These are phyloP conservation scores for Picochlorum sp. DNA, from an alignment of 139 green algal species.

Conservation along the genomic window DNA sequence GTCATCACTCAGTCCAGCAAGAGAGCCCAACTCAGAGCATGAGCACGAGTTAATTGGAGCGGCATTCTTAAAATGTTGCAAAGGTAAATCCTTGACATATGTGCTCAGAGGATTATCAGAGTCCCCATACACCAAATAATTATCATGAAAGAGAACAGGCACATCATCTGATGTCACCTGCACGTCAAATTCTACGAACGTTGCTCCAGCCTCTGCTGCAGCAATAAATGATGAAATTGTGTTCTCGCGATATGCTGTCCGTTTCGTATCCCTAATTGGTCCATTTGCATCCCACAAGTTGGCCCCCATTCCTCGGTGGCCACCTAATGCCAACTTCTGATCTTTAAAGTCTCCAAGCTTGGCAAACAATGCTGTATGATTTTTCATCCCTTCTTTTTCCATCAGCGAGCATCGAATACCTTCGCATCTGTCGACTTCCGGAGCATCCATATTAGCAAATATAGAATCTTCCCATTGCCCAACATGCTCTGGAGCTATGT, in stretches of 20 bases:
- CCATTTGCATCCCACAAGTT: background rate
- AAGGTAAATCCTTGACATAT: slow-evolving; percentile 43
- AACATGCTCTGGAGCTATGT: too few relatives aligned
- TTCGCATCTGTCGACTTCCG: too few relatives aligned
- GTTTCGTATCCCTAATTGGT: background rate
- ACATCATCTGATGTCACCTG: slow-evolving; percentile 61
- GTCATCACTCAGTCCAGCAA: background rate
- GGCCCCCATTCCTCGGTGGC: slow-evolving; percentile 3
- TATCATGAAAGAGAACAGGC: slow-evolving; percentile 75
- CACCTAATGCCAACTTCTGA: slow-evolving; percentile 6
- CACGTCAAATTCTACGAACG: slow-evolving; percentile 82
- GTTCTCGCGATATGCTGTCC: slow-evolving; percentile 56
- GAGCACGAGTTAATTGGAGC: slow-evolving; percentile 12
- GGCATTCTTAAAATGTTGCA: slow-evolving; percentile 50
- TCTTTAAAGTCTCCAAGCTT: too few relatives aligned
- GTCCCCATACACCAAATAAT: slow-evolving; percentile 42
- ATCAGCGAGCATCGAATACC: too few relatives aligned
- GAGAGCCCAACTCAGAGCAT: background rate
- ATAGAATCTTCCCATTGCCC: too few relatives aligned
- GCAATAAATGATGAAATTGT: slow-evolving; percentile 59
- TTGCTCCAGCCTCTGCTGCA: slow-evolving; percentile 44
- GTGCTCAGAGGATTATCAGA: slow-evolving; percentile 6
- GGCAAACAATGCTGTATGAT: too few relatives aligned
- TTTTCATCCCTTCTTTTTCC: too few relatives aligned
- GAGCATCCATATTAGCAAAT: too few relatives aligned